Conservation (phyloP, 495 filamentous ascomycete species). For the Staphylotrichum tortipilum region DNA sequence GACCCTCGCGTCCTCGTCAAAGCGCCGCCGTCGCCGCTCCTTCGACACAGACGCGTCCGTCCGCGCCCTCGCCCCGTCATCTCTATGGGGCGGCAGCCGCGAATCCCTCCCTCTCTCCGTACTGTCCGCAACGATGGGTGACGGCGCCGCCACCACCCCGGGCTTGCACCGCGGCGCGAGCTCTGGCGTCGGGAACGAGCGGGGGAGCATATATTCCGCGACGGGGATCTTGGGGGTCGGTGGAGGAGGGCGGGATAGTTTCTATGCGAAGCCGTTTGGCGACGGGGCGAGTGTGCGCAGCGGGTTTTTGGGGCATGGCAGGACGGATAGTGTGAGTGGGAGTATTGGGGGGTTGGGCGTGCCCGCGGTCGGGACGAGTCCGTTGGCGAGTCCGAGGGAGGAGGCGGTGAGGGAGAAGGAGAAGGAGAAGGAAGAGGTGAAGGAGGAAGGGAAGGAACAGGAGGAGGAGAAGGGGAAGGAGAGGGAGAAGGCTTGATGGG, state of each 20-base stretch:
- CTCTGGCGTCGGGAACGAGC: slow-evolving; percentile 66
- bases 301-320: slow-evolving; percentile 62
- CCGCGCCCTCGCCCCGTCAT: slow-evolving; percentile 83
- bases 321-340: slow-evolving; percentile 73
- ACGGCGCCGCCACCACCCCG: slow-evolving; percentile 28
- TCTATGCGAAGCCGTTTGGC: slow-evolving; percentile 57
- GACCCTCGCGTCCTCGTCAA: slow-evolving; percentile 92
- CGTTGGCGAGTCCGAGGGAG: slow-evolving; percentile 50
- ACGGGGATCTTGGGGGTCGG: slow-evolving; percentile 60
- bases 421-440: slow-evolving; percentile 8
- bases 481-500: slow-evolving; percentile 2
- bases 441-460: too few species aligned
- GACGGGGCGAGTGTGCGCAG: slow-evolving; percentile 70
- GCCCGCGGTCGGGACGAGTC: slow-evolving; percentile 40
- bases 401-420: slow-evolving; percentile 18
- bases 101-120: slow-evolving; percentile 86
- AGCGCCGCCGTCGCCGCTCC: slow-evolving; percentile 76
- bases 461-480: slow-evolving; percentile 12
- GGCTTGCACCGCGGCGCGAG: slow-evolving; percentile 48
- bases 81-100: slow-evolving; percentile 78
- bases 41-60: slow-evolving; percentile 95
- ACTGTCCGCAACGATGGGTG: slow-evolving; percentile 65
- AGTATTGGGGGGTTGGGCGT: slow-evolving; percentile 47
- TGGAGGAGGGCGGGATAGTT: slow-evolving; percentile 79
- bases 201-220: slow-evolving; percentile 78